Base-by-base conservation (phyloP, 73 alveolate genomes). In the Blepharisma japonicum region DNA sequence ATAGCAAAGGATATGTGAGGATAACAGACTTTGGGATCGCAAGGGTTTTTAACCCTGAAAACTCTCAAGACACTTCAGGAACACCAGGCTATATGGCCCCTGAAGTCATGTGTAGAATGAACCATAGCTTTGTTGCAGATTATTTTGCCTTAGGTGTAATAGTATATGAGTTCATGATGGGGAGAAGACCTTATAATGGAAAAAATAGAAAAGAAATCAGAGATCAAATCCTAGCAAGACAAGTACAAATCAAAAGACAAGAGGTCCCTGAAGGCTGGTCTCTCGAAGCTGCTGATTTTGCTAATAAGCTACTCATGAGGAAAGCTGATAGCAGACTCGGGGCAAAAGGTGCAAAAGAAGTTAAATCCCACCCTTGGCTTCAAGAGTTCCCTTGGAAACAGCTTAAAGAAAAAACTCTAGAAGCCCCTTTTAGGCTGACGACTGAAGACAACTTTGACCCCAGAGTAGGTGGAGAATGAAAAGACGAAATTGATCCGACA, bases 251-350 rank as follows among this genome's bases (percentile, higher is more conserved):
- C 54, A 94, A 92, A 77, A 77, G 81, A 71, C 77, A 72, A 25
- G 86, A 92, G 68, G 77, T 94, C n/a, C 99, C 99, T 0, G 91
- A 85, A 68, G 98, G 99, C 77, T 94, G 99, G 99, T 78, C 96
- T 8, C 78, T 89, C 61, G 99, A 94, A 87, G 93, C 97, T 55
- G 97, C 97, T 51, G 99, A 94, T 82, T 94, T 94, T 78, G 90
- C 92, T 6, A 94, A 94, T 84, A 95, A 86, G 71, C 83, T 82
- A 11, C 53, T 95, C 11, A 72, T 90, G 83, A 88, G 98, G 78
- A 90, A 93, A 71, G 87, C 91, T 39, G 82, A 86, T 68, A 91
- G 89, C 72, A 89, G 98, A 68, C 78, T 94, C 55, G 98, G 98
- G 27, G 83, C 68, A 70, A 83, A 86, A 78, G 98, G 98, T 6